Evolutionary conservation across 371 early-diverging fungal species (phyloP).

Genomic region (Mortierella sp.): DNA sequence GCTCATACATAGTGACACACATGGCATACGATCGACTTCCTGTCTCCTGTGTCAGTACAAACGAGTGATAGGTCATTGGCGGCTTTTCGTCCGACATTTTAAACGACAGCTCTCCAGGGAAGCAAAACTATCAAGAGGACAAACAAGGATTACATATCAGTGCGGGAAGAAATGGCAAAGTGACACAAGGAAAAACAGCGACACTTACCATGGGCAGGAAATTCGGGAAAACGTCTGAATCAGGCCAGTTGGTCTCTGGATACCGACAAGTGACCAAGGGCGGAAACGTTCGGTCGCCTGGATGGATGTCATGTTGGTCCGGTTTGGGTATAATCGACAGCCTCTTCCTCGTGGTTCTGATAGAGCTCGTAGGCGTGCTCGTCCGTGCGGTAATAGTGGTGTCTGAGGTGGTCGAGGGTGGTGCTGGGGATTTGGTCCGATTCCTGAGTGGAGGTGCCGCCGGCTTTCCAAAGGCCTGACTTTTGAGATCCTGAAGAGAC

Average conservation of each 20-base stretch:
- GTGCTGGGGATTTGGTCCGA: constrained; percentile 25
- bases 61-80: constrained; percentile 78
- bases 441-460: constrained; percentile 13
- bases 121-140: constrained; percentile 74
- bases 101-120: constrained; percentile 78
- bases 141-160: background rate
- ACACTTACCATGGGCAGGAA: constrained; percentile 75
- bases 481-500: constrained; percentile 24
- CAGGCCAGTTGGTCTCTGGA: constrained; percentile 49
- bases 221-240: constrained; percentile 68
- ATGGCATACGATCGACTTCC: constrained; percentile 81
- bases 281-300: constrained; percentile 30
- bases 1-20: constrained; percentile 78
- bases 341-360: background rate
- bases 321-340: background rate
- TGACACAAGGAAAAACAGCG: background rate
- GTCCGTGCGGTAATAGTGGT: background rate
- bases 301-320: constrained; percentile 17
- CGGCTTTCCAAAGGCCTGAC: constrained; percentile 21
- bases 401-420: background rate
- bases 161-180: background rate
- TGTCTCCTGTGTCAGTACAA: constrained; percentile 80
- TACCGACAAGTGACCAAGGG: constrained; percentile 45
- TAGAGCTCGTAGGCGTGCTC: background rate
- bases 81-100: constrained; percentile 68